Evolutionary conservation across 441 rosid species (phyloP).

Genomic region (Populus hybrid): DNA sequence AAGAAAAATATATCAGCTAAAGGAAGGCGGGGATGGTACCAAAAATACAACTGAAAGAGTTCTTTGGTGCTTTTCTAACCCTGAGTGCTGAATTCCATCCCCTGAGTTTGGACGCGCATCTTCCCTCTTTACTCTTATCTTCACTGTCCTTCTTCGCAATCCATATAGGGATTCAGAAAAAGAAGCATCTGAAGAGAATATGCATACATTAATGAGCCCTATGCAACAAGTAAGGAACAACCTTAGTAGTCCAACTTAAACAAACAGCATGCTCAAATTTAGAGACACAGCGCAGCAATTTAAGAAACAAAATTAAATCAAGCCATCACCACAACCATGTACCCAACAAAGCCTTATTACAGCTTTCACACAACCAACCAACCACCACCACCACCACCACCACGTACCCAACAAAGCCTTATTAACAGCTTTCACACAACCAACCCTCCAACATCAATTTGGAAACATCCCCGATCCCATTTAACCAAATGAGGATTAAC

Average conservation of each 20-base stretch:
- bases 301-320: background rate
- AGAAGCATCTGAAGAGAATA: constrained; percentile 74
- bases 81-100: constrained; percentile 62
- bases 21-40: constrained; percentile 46
- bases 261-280: constrained; percentile 1
- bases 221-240: background rate
- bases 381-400: too few relatives aligned
- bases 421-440: background rate
- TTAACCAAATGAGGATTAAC: background rate
- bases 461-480: background rate
- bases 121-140: constrained; percentile 50
- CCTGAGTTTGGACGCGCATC: constrained; percentile 33
- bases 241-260: background rate
- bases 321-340: too few relatives aligned
- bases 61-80: constrained; percentile 77
- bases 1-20: background rate
- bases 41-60: constrained; percentile 83
- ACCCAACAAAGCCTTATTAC: background rate
- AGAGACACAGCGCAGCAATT: background rate
- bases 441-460: background rate
- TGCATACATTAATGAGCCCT: constrained; percentile 3
- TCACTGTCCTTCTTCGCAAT: constrained; percentile 80
- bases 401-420: background rate
- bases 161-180: constrained; percentile 96
- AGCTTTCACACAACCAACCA: background rate